phyloP scores from a whole-genome alignment of 768 basidiomycete species.

The Termitomyces sp. region DNA sequence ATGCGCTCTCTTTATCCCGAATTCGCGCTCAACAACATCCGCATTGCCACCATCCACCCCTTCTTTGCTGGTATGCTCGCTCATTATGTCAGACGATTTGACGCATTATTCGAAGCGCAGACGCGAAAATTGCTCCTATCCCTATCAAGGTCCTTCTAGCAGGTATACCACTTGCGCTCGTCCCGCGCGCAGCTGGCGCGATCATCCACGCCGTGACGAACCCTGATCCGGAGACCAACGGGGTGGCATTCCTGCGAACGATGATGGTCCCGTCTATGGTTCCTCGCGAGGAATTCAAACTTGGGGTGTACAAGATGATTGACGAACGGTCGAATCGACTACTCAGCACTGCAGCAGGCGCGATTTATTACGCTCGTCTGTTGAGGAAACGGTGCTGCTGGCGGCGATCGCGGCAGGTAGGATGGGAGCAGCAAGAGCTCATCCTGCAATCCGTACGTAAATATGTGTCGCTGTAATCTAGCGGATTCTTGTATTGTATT shows the following conservation, averaged over 20 bases:
- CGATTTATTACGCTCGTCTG: slow-evolving; percentile 22
- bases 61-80: slow-evolving; percentile 43
- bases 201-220: slow-evolving; percentile 51
- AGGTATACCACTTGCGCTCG: slow-evolving; percentile 45
- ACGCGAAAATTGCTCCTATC: slow-evolving; percentile 45
- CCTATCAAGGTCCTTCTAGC: too few relatives aligned
- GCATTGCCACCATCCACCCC: slow-evolving; percentile 44
- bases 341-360: slow-evolving; percentile 20
- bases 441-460: slow-evolving; percentile 9
- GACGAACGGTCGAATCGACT: slow-evolving; percentile 33
- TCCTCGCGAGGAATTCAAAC: slow-evolving; percentile 40
- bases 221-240: slow-evolving; percentile 37
- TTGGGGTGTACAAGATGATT: slow-evolving; percentile 50
- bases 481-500: neutral
- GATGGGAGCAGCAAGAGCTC: slow-evolving; percentile 22
- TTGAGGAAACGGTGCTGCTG: slow-evolving; percentile 18
- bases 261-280: slow-evolving; percentile 44
- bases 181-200: slow-evolving; percentile 43
- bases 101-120: slow-evolving; percentile 17
- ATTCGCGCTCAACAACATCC: slow-evolving; percentile 24
- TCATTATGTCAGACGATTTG: neutral
- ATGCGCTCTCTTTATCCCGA: slow-evolving; percentile 42
- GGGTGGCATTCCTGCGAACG: slow-evolving; percentile 39
- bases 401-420: slow-evolving; percentile 18
- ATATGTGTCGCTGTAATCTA: slow-evolving; percentile 6